Percentiles rank a stretch among this genome's conserved stretches.
These are phyloP conservation scores for Penicillium sp. DNA, from an alignment of 2,329 filamentous ascomycete genomes.

Conservation along the genomic window DNA sequence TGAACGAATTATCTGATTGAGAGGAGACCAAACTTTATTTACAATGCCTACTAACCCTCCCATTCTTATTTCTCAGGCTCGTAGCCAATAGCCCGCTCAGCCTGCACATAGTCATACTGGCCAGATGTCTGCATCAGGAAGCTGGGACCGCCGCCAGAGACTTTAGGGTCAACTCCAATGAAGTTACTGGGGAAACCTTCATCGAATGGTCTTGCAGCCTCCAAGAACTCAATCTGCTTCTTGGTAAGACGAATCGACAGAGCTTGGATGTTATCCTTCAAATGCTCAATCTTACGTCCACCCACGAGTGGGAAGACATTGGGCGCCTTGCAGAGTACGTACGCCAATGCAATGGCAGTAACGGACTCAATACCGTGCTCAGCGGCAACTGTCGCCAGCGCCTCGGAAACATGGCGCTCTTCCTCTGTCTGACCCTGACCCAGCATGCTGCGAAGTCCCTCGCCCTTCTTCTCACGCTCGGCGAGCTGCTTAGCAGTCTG, in stretches of 20 bases:
- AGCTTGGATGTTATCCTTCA: constrained; percentile 70
- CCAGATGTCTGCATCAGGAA: too few relatives aligned
- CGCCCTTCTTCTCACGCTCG: neutral
- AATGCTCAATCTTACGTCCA: constrained; percentile 67
- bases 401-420: neutral
- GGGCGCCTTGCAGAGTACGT: constrained; percentile 70
- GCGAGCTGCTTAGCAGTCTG: neutral
- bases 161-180: neutral
- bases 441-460: neutral
- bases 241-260: constrained; percentile 43
- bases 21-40: too few relatives aligned
- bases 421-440: neutral
- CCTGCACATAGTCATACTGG: too few relatives aligned
- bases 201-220: neutral
- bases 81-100: too few relatives aligned
- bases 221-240: neutral
- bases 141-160: neutral
- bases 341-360: constrained; percentile 68
- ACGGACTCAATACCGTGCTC: constrained; percentile 37
- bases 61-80: too few relatives aligned
- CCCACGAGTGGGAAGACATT: constrained; percentile 75
- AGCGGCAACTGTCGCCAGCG: neutral
- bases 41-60: too few relatives aligned
- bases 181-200: neutral
- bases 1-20: too few relatives aligned